Base-by-base conservation (phyloP, 2,329 filamentous ascomycete genomes). In the Neonectria punicea region DNA sequence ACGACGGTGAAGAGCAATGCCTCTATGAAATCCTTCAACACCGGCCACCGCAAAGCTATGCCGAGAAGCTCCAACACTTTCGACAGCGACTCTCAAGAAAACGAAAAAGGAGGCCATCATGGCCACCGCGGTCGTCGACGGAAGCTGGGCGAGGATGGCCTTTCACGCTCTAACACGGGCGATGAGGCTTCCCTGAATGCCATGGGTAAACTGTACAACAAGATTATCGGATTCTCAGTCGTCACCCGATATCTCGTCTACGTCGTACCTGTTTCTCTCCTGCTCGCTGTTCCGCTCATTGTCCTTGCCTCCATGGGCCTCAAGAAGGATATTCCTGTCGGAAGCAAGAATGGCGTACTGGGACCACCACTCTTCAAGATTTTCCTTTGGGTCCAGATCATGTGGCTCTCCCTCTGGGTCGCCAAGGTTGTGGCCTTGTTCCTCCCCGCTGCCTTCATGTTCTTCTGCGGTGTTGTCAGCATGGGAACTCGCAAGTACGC, bases 401-500 rank as follows among this genome's bases (percentile, higher is more conserved):
- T 90, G 39, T 93, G 90, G 90, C 78, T 90, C 43, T 84, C 85
- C 9, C 83, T 92, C 11, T 93, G 90, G 90, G 81, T 84, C 18
- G 89, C 86, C 69, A 93, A 92, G 79, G 78, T 91, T 47, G 82
- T 89, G 11, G 87, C 90, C 14, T 87, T 88, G 76, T 74, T 86
- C 16, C 74, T 91, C 3, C 90, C 90, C 0, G 78, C 81, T 43
- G 68, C 87, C 57, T 92, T 92, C 78, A 89, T 92, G 84, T 90
- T 91, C 73, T 85, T 91, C 70, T 87, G 85, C 67, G 90, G 90
- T 61, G 87, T 92, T 32, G 86, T 92, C 75, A 91, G 89, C 76
- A 86, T 87, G 14, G 90, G 90, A 53, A 90, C 90, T 5, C 84
- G 89, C 66, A 93, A 93, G 77, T 92, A 93, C 73, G 89, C 89